Evolutionary conservation across 2,329 filamentous ascomycete species (phyloP).

Genomic region (Pseudogymnoascus sp.): DNA sequence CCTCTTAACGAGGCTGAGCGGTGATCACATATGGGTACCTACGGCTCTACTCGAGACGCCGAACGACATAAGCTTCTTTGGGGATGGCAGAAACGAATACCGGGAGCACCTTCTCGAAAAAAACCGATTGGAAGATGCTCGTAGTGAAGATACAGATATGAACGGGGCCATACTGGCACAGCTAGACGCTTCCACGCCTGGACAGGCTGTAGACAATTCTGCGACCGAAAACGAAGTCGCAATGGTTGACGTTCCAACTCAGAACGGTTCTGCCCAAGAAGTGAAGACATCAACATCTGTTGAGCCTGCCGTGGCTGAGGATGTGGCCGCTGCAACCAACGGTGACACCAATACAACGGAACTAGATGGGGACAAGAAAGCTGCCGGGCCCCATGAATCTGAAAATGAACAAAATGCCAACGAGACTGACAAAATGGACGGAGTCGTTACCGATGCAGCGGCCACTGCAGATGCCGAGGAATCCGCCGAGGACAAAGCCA

Average conservation of each 20-base stretch:
- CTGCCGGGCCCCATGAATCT: not conserved
- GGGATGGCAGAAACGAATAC: conserved; percentile 24
- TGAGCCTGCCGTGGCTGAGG: not conserved
- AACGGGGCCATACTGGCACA: not conserved
- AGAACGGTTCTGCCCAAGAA: not conserved
- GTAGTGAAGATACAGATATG: conserved; percentile 19
- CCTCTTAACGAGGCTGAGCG: conserved; percentile 64
- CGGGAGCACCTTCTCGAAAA: conserved; percentile 20
- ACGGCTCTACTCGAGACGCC: conserved; percentile 52
- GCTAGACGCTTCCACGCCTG: not conserved
- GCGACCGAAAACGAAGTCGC: not conserved
- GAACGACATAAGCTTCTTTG: conserved; percentile 48
- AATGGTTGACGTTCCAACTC: not conserved
- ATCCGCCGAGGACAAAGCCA: not conserved
- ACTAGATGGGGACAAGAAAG: not conserved
- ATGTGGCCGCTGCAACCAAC: not conserved
- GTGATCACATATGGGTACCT: conserved; percentile 65
- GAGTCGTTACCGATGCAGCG: not conserved
- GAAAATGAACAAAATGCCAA: not conserved
- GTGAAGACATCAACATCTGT: not conserved
- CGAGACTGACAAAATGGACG: conserved; percentile 3
- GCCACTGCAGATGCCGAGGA: not conserved
- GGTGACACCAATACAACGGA: not conserved
- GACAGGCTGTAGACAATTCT: not conserved
- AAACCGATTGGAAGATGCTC: conserved; percentile 19